These are phyloP conservation scores for Penicillium bovifimosum DNA, from an alignment of 495 filamentous ascomycete species.

Conservation along the genomic window DNA sequence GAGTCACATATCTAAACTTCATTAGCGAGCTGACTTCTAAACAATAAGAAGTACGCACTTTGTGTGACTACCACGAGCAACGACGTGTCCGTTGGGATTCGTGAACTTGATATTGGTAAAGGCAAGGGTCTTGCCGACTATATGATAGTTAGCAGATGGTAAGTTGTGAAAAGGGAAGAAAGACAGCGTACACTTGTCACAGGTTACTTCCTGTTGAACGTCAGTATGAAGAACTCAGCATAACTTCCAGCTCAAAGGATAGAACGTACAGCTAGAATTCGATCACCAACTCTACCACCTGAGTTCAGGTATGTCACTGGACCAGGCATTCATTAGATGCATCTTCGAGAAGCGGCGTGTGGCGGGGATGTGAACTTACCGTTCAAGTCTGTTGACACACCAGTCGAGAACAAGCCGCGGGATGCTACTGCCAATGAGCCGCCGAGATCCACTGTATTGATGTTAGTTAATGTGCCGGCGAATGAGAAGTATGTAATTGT, in stretches of 20 bases:
- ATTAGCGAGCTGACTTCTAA: conserved; percentile 1
- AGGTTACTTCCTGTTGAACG: conserved; percentile 52
- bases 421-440: conserved; percentile 93
- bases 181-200: conserved; percentile 70
- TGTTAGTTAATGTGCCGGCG: no score
- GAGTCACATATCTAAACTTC: conserved; percentile 46
- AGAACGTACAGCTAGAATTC: conserved; percentile 53
- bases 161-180: not conserved
- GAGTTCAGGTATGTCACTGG: conserved; percentile 85
- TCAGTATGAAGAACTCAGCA: conserved; percentile 19
- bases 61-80: conserved; percentile 90
- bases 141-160: conserved; percentile 1
- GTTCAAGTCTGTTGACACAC: conserved; percentile 89
- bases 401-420: conserved; percentile 77
- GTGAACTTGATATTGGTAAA: conserved; percentile 78
- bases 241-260: not conserved
- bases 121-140: conserved; percentile 89
- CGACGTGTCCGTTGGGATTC: conserved; percentile 68
- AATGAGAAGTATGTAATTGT: no score
- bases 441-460: conserved; percentile 69
- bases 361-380: conserved; percentile 42
- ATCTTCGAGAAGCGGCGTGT: not conserved
- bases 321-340: not conserved
- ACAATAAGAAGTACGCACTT: conserved; percentile 55
- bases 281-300: conserved; percentile 79